Evolutionary conservation across 108 stramenopile genomes (phyloP), one percentile per base, ranked within the genome.

Genomic region (Bacterosira constricta): DNA sequence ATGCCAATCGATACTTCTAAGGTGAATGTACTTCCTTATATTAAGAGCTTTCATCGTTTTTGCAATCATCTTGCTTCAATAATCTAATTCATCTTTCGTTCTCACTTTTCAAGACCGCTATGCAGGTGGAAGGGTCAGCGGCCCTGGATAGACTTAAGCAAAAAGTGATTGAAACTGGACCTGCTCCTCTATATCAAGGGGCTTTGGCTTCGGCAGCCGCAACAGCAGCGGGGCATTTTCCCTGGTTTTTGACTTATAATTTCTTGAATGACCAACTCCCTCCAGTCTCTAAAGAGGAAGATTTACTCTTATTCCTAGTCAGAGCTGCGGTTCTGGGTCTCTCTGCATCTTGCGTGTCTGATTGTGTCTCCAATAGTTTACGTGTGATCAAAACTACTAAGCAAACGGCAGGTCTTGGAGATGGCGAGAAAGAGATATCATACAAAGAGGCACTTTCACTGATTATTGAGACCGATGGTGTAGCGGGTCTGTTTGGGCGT

Each of bases 1-100:
- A 96, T 94, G 93, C 97, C 97, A 0, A 76, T 98, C 37, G 97
- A 98, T 80, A 88, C 96, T n/a, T 88, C n/a, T n/a, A n/a, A n/a
- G n/a, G n/a, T n/a, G n/a, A n/a, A n/a, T n/a, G n/a, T n/a, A n/a
- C n/a, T n/a, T n/a, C n/a, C n/a, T n/a, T n/a, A n/a, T n/a, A n/a
- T n/a, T n/a, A n/a, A n/a, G n/a, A n/a, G n/a, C n/a, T n/a, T n/a
- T n/a, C n/a, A n/a, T n/a, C n/a, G n/a, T n/a, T n/a, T n/a, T n/a
- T n/a, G n/a, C n/a, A n/a, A n/a, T n/a, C n/a, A n/a, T n/a, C n/a
- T n/a, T n/a, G n/a, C n/a, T n/a, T n/a, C n/a, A n/a, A n/a, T n/a
- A n/a, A n/a, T n/a, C n/a, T n/a, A n/a, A n/a, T n/a, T n/a, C n/a
- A n/a, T n/a, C n/a, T n/a, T n/a, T n/a, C n/a, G n/a, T n/a, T n/a